Percentiles rank a stretch among this genome's conserved stretches.
Evolutionary conservation across 495 filamentous ascomycete species (phyloP).

Genomic region (Penicillium maclennaniae): DNA sequence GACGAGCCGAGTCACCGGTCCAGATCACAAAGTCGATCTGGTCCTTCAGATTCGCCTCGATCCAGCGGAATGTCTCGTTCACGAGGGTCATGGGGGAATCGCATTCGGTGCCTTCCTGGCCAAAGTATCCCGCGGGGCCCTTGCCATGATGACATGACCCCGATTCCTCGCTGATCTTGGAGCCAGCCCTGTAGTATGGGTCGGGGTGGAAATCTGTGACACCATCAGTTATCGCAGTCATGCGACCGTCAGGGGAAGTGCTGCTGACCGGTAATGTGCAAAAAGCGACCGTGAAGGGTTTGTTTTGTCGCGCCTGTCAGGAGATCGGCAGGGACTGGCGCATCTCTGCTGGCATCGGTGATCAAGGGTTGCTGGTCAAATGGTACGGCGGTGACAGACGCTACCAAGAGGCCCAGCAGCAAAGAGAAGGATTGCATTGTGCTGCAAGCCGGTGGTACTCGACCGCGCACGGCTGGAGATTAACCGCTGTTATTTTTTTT

Average conservation of each 20-base stretch:
- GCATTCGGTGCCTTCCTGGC: slow-evolving; percentile 82
- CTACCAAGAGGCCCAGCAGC: slow-evolving; percentile 21
- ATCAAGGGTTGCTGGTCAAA: slow-evolving; percentile 20
- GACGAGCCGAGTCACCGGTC: slow-evolving; percentile 94
- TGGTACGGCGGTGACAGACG: slow-evolving; percentile 10
- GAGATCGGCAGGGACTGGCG: not conserved
- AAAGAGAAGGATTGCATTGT: slow-evolving; percentile 15
- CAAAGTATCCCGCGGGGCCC: slow-evolving; percentile 75
- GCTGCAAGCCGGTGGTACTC: slow-evolving; percentile 1
- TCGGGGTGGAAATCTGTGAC: slow-evolving; percentile 84
- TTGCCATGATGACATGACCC: slow-evolving; percentile 72
- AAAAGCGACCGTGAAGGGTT: slow-evolving; percentile 62
- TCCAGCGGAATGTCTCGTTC: slow-evolving; percentile 90
- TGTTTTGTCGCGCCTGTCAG: slow-evolving; percentile 2
- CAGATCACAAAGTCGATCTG: slow-evolving; percentile 92
- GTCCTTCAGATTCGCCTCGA: slow-evolving; percentile 77
- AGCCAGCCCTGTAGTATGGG: slow-evolving; percentile 71
- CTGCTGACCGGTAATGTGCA: slow-evolving; percentile 85
- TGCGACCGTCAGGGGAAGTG: not conserved
- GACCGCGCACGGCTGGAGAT: not conserved
- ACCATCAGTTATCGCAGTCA: not conserved
- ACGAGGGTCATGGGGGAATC: slow-evolving; percentile 77
- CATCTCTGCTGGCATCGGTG: slow-evolving; percentile 5
- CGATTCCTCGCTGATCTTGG: slow-evolving; percentile 60
- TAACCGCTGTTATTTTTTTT: not conserved